phyloP scores from a whole-genome alignment of 2,329 filamentous ascomycete genomes.

The Acrocalymma vagum region DNA sequence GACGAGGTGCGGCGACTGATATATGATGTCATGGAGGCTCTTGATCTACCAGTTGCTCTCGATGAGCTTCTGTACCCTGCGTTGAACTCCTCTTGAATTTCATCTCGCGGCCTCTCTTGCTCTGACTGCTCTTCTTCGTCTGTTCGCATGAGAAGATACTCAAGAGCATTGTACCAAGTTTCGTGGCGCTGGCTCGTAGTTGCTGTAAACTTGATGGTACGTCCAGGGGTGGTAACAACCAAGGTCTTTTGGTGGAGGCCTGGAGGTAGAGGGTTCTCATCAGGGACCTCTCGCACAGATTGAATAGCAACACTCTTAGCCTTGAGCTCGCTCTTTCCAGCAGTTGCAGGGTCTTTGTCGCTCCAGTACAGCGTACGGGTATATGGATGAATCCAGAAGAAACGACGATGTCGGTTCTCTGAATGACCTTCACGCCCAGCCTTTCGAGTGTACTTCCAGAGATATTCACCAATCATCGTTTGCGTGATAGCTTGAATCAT shows the following conservation, averaged over 20 bases:
- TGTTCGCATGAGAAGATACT: slow-evolving; percentile 86
- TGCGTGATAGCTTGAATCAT: slow-evolving; percentile 99
- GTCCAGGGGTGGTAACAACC: slow-evolving; percentile 86
- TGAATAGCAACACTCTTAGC: slow-evolving; percentile 94
- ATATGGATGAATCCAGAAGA: slow-evolving; percentile 99
- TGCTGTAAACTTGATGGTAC: slow-evolving; percentile 92
- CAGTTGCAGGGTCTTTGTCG: slow-evolving; percentile 82
- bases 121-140: slow-evolving; percentile 51
- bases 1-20: slow-evolving; percentile 66
- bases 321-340: slow-evolving; percentile 78
- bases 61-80: slow-evolving; percentile 64
- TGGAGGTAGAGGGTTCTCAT: slow-evolving; percentile 94
- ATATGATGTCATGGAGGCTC: slow-evolving; percentile 78
- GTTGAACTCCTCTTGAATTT: slow-evolving; percentile 79
- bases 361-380: slow-evolving; percentile 98
- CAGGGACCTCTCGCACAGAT: slow-evolving; percentile 87
- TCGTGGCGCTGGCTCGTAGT: slow-evolving; percentile 94
- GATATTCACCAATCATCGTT: slow-evolving; percentile 98
- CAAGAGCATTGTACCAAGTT: slow-evolving; percentile 97
- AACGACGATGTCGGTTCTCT: slow-evolving; percentile 87
- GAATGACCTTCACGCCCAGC: slow-evolving; percentile 89
- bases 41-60: slow-evolving; percentile 60
- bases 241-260: slow-evolving; percentile 94
- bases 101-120: slow-evolving; percentile 54
- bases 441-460: slow-evolving; percentile 99